Percentiles rank a stretch among this genome's conserved stretches.
Conservation (phyloP, 306 rosid species). For the Oemleria cerasiformis region DNA sequence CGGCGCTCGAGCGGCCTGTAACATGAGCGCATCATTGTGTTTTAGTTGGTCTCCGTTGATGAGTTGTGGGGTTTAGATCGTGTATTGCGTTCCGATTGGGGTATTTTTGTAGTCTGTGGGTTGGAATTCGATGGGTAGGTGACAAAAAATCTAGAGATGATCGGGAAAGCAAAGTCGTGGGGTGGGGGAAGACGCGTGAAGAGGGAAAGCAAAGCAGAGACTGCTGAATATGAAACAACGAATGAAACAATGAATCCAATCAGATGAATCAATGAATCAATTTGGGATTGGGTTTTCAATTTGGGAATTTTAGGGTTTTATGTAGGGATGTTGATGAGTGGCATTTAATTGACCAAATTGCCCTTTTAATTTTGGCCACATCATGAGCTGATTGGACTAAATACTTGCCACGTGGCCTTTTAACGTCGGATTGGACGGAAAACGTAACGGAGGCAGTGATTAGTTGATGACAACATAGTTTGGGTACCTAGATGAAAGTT, state of each 20-base stretch:
- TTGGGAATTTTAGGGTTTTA: no score
- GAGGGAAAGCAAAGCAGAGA: conserved; percentile 5
- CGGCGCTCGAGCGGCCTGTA: conserved; percentile 48
- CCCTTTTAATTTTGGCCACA: no score
- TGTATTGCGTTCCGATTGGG: neutral
- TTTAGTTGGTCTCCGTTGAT: neutral
- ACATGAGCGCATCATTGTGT: conserved; percentile 46
- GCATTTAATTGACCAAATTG: no score
- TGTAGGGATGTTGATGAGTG: no score
- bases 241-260: neutral
- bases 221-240: neutral
- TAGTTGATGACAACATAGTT: no score
- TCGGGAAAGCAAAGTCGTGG: conserved; percentile 21
- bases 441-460: no score
- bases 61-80: neutral
- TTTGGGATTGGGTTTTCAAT: no score
- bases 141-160: neutral
- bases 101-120: neutral
- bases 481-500: no score
- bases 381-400: no score
- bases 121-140: neutral
- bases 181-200: conserved; percentile 30
- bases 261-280: no score
- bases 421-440: no score
- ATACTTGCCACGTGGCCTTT: no score